phyloP scores from a whole-genome alignment of 169 alveolate genomes.

The Amoebophrya sp. region DNA sequence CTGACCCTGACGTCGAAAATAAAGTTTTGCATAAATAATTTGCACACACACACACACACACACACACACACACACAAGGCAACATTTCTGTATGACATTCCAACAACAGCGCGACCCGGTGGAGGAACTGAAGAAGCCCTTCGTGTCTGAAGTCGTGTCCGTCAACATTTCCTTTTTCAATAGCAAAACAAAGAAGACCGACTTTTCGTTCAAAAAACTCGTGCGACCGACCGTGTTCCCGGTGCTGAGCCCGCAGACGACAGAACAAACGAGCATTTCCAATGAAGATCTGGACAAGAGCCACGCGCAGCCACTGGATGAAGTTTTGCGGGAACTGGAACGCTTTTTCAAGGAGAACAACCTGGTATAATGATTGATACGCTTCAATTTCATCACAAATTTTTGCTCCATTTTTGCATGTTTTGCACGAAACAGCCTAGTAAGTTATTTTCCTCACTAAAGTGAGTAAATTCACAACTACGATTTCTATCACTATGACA shows the following conservation, averaged over 20 bases:
- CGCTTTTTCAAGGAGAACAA: neutral
- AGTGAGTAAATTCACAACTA: no score
- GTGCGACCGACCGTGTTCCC: neutral
- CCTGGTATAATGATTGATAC: neutral
- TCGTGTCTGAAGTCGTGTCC: neutral
- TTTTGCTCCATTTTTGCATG: no score
- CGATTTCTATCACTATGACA: no score
- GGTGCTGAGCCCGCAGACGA: neutral
- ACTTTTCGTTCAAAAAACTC: no score
- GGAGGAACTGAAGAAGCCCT: neutral
- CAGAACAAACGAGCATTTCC: neutral
- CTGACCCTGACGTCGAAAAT: no score
- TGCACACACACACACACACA: no score
- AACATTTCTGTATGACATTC: no score
- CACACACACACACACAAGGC: no score
- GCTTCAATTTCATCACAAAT: no score
- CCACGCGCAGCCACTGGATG: neutral
- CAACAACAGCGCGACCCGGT: neutral
- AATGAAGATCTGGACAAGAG: neutral
- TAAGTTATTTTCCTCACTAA: no score
- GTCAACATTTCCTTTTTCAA: neutral
- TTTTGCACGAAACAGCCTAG: no score
- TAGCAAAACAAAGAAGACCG: neutral
- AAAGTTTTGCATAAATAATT: no score
- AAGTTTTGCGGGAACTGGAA: neutral